Conservation (phyloP, 1,139 yeast species). For the Hemisphaericaspora xylofermentans region DNA sequence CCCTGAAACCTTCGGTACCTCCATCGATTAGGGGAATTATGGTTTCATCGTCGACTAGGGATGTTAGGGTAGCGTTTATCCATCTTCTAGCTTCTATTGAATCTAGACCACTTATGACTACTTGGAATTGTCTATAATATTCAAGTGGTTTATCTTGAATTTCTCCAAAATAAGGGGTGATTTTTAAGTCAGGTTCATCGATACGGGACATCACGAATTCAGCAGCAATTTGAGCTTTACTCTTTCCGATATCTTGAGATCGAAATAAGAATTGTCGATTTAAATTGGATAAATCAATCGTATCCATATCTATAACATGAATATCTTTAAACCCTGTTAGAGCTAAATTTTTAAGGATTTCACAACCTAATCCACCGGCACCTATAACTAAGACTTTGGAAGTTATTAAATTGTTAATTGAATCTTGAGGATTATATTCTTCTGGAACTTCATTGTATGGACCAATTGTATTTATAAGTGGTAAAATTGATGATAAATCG, state of each 20-base stretch:
- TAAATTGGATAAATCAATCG: slow-evolving; percentile 84
- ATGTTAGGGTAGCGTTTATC: slow-evolving; percentile 76
- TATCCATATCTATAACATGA: slow-evolving; percentile 92
- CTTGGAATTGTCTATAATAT: slow-evolving; percentile 67
- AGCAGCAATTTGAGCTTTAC: slow-evolving; percentile 84
- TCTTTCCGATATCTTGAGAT: slow-evolving; percentile 66
- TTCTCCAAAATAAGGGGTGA: slow-evolving; percentile 60
- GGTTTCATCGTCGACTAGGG: slow-evolving; percentile 54
- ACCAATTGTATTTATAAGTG: slow-evolving; percentile 30
- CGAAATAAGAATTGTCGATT: slow-evolving; percentile 89
- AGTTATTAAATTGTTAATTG: slow-evolving; percentile 25
- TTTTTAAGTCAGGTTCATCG: slow-evolving; percentile 39
- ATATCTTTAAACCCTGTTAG: slow-evolving; percentile 72
- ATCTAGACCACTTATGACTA: slow-evolving; percentile 86
- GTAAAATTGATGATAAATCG: slow-evolving; percentile 19
- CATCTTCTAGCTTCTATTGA: slow-evolving; percentile 89
- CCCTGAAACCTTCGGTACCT: slow-evolving; percentile 93
- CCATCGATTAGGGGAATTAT: slow-evolving; percentile 89
- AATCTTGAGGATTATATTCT: slow-evolving; percentile 29
- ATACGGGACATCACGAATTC: slow-evolving; percentile 52
- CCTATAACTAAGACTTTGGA: slow-evolving; percentile 63
- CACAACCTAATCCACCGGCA: slow-evolving; percentile 97
- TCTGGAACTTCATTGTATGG: slow-evolving; percentile 45
- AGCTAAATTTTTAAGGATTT: slow-evolving; percentile 80
- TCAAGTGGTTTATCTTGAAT: slow-evolving; percentile 69